Percentiles rank a stretch among this genome's conserved stretches.
Conservation (phyloP, 1,284 basidiomycete species). For the Cutaneotrichosporon sp. region DNA sequence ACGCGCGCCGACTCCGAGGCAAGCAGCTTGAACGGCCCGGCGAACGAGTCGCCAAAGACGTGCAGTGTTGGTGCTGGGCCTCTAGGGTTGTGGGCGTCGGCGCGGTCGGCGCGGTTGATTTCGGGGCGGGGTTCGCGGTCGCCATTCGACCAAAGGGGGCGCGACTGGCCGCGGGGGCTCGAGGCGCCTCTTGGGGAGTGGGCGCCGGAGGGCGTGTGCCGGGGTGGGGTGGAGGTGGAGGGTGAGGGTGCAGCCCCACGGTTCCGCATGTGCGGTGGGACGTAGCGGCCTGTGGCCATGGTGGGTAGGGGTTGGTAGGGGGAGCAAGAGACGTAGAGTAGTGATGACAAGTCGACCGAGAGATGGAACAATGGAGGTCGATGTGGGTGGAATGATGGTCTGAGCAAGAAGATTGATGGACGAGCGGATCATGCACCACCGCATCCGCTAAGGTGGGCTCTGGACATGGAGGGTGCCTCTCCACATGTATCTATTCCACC, state of each 20-base stretch:
- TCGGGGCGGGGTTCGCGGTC: neutral
- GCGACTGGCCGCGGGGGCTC: neutral
- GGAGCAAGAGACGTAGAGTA: neutral
- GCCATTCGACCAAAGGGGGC: neutral
- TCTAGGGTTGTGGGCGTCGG: neutral
- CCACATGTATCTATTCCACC: neutral
- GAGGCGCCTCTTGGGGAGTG: neutral
- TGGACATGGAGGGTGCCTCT: too few species aligned
- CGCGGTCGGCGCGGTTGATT: neutral
- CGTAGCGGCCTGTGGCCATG: conserved; percentile 30
- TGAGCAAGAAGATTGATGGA: neutral
- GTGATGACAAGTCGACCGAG: neutral
- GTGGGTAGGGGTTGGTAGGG: neutral
- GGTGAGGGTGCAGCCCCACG: conserved; percentile 9
- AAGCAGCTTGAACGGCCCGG: conserved; percentile 47
- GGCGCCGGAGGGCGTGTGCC: neutral
- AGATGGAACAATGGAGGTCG: neutral
- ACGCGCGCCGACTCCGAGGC: conserved; percentile 32
- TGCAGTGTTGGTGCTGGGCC: conserved; percentile 26
- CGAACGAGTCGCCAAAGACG: conserved; percentile 49
- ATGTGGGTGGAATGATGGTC: too few species aligned
- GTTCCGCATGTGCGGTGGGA: conserved; percentile 43
- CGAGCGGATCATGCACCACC: neutral
- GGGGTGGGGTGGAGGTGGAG: neutral
- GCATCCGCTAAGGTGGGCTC: too few species aligned